Evolutionary conservation across 1,284 basidiomycete genomes (phyloP).

Genomic region (Ganoderma sp.): DNA sequence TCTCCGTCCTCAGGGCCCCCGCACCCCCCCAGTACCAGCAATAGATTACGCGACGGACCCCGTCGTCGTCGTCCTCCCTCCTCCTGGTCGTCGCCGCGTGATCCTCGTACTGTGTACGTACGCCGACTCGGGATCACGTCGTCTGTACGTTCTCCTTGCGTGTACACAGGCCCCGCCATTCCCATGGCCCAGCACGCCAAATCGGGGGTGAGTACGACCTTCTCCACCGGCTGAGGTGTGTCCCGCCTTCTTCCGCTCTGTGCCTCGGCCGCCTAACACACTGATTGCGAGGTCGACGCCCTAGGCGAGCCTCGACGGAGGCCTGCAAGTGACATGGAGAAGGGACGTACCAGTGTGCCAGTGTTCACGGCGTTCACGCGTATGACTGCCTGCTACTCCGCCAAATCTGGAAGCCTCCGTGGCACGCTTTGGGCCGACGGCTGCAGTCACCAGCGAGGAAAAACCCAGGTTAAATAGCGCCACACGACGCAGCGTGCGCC

Average conservation of each 20-base stretch:
- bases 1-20: background rate
- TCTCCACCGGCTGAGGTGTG: background rate
- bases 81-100: background rate
- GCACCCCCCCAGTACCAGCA: background rate
- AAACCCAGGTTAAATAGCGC: background rate
- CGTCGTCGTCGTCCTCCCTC: background rate
- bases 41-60: constrained; percentile 2
- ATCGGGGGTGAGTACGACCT: background rate
- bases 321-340: background rate
- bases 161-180: background rate
- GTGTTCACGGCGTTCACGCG: too few relatives aligned
- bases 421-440: background rate
- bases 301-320: background rate
- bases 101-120: background rate
- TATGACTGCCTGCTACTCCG: too few relatives aligned
- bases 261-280: background rate
- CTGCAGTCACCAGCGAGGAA: too few relatives aligned
- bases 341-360: background rate
- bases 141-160: background rate
- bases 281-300: background rate
- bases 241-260: background rate
- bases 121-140: background rate
- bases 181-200: background rate
- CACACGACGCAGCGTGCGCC: background rate
- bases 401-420: background rate